These are phyloP conservation scores for Aphanomyces invadans DNA, from an alignment of 352 stramenopile species.

Conservation along the genomic window DNA sequence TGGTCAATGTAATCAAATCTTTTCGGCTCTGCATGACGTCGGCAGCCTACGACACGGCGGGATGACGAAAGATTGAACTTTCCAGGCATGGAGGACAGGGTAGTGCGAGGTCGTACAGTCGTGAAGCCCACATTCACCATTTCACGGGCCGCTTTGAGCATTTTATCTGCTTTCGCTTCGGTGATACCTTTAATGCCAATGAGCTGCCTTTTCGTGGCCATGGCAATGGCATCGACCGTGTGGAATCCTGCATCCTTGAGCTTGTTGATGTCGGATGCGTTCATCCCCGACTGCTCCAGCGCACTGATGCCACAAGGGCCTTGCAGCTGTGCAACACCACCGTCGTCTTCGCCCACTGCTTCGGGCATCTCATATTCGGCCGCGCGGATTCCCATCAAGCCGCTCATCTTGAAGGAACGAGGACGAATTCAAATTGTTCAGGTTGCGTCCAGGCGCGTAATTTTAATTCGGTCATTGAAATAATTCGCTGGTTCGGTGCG, in stretches of 20 bases:
- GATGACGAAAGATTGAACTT: background rate
- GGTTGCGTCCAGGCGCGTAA: background rate
- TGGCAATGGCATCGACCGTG: slow-evolving; percentile 97
- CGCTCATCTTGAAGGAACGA: slow-evolving; percentile 17
- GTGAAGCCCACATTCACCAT: slow-evolving; percentile 98
- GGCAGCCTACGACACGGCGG: slow-evolving; percentile 44
- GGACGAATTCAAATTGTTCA: slow-evolving; percentile 18
- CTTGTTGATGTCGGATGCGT: slow-evolving; percentile 96
- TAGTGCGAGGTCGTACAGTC: slow-evolving; percentile 69
- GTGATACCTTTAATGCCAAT: slow-evolving; percentile 98
- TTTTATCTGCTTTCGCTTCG: slow-evolving; percentile 98
- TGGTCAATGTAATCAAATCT: slow-evolving; percentile 92
- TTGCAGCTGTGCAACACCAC: slow-evolving; percentile 32
- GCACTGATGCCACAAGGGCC: slow-evolving; percentile 77
- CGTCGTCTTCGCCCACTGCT: slow-evolving; percentile 3
- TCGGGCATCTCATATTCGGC: slow-evolving; percentile 8
- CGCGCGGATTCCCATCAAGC: slow-evolving; percentile 2
- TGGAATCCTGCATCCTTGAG: slow-evolving; percentile 96
- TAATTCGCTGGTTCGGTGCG: too few species aligned
- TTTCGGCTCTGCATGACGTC: slow-evolving; percentile 84
- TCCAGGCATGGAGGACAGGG: background rate
- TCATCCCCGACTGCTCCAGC: slow-evolving; percentile 95
- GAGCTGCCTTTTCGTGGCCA: slow-evolving; percentile 96
- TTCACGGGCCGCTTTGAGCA: slow-evolving; percentile 95
- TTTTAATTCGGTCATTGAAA: background rate